Conservation (phyloP, 2,329 filamentous ascomycete species). For the Alternaria sp. region DNA sequence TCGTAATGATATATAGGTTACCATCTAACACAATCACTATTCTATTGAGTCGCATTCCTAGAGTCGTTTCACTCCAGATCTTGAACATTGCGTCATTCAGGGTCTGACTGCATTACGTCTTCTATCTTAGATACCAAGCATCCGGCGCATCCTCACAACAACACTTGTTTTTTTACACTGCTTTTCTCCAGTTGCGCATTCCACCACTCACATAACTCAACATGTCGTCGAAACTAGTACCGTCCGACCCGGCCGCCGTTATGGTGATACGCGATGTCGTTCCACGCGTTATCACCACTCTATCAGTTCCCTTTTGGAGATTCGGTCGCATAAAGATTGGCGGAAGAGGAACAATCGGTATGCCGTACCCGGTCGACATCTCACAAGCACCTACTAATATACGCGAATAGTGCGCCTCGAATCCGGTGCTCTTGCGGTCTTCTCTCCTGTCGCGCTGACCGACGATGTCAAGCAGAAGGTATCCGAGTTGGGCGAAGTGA, state of each 20-base stretch:
- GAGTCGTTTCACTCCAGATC: conserved; percentile 15
- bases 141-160: conserved; percentile 1
- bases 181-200: not conserved
- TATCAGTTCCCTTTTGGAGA: conserved; percentile 85
- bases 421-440: conserved; percentile 82
- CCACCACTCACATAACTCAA: conserved; percentile 13
- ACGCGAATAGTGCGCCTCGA: conserved; percentile 72
- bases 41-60: conserved; percentile 6
- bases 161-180: not conserved
- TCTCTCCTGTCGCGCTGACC: conserved; percentile 90
- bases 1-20: conserved; percentile 11
- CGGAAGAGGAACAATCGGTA: conserved; percentile 85
- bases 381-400: conserved; percentile 18
- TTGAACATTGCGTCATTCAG: conserved; percentile 35
- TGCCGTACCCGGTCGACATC: conserved; percentile 26
- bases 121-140: conserved; percentile 20
- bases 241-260: conserved; percentile 76
- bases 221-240: conserved; percentile 54
- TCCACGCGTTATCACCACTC: conserved; percentile 74
- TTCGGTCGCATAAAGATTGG: conserved; percentile 84
- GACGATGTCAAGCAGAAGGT: conserved; percentile 72
- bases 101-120: conserved; percentile 33
- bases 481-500: conserved; percentile 69
- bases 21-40: not conserved
- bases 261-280: conserved; percentile 92